Conservation (phyloP, 805 yeast genomes). For the Candida nonsorbophila region DNA sequence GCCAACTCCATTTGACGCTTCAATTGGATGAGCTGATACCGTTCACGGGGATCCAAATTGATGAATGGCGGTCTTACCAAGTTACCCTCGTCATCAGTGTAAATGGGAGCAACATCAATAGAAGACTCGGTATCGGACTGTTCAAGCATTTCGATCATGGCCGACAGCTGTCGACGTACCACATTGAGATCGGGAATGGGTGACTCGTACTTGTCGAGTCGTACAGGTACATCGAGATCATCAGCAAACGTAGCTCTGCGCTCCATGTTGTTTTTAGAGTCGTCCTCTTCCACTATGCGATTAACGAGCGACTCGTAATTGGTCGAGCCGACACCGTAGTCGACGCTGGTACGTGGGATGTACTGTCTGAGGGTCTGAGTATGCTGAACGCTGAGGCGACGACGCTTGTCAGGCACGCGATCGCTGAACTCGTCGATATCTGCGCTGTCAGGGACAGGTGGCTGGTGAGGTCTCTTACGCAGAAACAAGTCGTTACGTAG, state of each 20-base stretch:
- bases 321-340: slow-evolving; percentile 1
- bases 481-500: too few relatives aligned
- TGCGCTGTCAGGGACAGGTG: too few relatives aligned
- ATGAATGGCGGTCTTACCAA: slow-evolving; percentile 40
- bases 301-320: slow-evolving; percentile 7
- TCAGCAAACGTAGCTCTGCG: slow-evolving; percentile 14
- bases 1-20: slow-evolving; percentile 34
- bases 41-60: slow-evolving; percentile 37
- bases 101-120: slow-evolving; percentile 26
- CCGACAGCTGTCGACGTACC: slow-evolving; percentile 8
- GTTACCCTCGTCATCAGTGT: slow-evolving; percentile 32
- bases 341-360: slow-evolving; percentile 23
- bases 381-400: slow-evolving; percentile 19
- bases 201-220: slow-evolving; percentile 8
- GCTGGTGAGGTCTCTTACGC: slow-evolving; percentile 1
- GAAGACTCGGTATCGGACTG: slow-evolving; percentile 6
- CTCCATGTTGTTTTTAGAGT: slow-evolving; percentile 14
- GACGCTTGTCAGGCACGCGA: slow-evolving; percentile 20
- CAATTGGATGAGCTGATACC: slow-evolving; percentile 36
- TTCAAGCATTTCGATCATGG: slow-evolving; percentile 5
- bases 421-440: slow-evolving; percentile 3
- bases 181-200: slow-evolving; percentile 11
- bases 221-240: slow-evolving; percentile 1
- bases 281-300: slow-evolving; percentile 14
- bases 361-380: slow-evolving; percentile 3